Evolutionary conservation across 164 flowering plant species (phyloP), one percentile per base, ranked within the genome.

Genomic region (Vitis rupestris): DNA sequence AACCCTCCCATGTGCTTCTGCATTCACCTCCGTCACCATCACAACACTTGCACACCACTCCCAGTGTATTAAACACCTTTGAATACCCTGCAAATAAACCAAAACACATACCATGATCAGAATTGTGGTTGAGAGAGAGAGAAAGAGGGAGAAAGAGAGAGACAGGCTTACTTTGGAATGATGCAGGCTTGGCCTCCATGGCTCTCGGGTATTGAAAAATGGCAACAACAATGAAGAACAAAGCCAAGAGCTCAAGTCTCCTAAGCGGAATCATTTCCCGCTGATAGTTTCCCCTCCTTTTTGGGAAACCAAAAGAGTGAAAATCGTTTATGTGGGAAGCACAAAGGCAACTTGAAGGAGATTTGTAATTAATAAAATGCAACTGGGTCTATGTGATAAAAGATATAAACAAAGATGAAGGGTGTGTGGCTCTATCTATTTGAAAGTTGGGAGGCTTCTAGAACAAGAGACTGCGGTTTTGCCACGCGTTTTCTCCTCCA

Each of bases 31-130:
- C 65, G 1, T 15, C 56, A 1, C 74, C 80, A 71, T 78, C 80
- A 50, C 84, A 78, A 57, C 84, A 81, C 72, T 76, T 76, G 78
- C 84, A 81, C n/a, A 63, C 76, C 52, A 81, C 16, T 51, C 84
- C 84, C 4, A 81, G 64, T 14, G 70, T 72, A 4, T 16, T 64
- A n/a, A 68, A 65, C 2, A 17, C 63, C 54, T 76, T 71, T 14
- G 66, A 48, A 48, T 74, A 56, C 49, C 72, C 82, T 75, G 31
- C n/a, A 31, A 31, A 73, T 11, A 1, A 56, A 2, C 12, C 5
- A 31, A 12, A 71, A 52, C 1, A 51, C 44, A 6, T 37, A 37
- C 44, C 44, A 37, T 37, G 44, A 23, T 23, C 27, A 37, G 44
- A 37, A 37, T 37, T 37, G 44, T 37, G 50, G 9, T 11, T 55